phyloP scores from a whole-genome alignment of 2,329 filamentous ascomycete species.

The Zopfia rhizophila region DNA sequence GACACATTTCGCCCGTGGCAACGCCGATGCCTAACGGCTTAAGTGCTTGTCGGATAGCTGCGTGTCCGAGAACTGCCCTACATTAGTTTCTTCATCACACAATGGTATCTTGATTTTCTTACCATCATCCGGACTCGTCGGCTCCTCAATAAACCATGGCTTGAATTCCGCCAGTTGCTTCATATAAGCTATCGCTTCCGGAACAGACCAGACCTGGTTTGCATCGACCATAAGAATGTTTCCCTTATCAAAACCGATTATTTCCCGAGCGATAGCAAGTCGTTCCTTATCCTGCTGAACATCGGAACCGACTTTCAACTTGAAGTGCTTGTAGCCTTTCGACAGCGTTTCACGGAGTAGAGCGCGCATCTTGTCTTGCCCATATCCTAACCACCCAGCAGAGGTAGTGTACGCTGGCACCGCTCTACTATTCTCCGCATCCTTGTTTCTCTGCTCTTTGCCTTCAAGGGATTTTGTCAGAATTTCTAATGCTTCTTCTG shows the following conservation, averaged over 20 bases:
- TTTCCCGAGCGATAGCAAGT: conserved; percentile 77
- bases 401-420: conserved; percentile 92
- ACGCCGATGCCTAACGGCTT: conserved; percentile 80
- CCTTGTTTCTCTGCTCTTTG: conserved; percentile 76
- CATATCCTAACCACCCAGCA: conserved; percentile 92
- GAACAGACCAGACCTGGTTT: conserved; percentile 92
- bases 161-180: conserved; percentile 81
- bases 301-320: conserved; percentile 85
- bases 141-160: conserved; percentile 96
- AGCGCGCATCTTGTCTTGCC: conserved; percentile 83
- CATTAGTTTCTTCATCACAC: too few species aligned
- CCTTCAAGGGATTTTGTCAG: conserved; percentile 72
- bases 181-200: conserved; percentile 90
- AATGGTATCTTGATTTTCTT: too few species aligned
- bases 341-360: conserved; percentile 78
- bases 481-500: conserved; percentile 80
- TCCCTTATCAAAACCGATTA: conserved; percentile 83
- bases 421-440: conserved; percentile 77
- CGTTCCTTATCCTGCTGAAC: conserved; percentile 77
- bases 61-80: conserved; percentile 79
- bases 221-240: conserved; percentile 93
- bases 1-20: conserved; percentile 94
- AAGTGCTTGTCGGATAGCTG: conserved; percentile 83
- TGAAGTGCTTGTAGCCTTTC: conserved; percentile 86
- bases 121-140: conserved; percentile 84